Evolutionary conservation across 208 protist genomes (phyloP).

Genomic region (Crithidia bombi): DNA sequence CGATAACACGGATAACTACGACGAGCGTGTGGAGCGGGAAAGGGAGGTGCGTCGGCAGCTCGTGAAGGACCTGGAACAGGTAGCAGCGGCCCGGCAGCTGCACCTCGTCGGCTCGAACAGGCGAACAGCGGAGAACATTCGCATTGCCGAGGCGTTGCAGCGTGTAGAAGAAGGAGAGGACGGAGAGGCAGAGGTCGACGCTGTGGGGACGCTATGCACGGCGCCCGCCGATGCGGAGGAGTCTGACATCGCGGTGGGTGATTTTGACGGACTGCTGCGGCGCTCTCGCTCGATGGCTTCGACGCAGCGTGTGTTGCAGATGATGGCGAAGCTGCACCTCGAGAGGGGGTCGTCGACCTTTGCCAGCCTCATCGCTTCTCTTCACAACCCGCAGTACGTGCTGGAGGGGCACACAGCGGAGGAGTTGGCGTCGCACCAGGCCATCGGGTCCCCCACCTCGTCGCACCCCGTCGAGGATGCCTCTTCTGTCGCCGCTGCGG

Average conservation of each 20-base stretch:
- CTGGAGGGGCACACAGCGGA: conserved; percentile 38
- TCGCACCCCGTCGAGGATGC: background rate
- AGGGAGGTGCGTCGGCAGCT: conserved; percentile 53
- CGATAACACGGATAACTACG: background rate
- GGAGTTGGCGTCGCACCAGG: conserved; percentile 23
- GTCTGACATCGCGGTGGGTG: conserved; percentile 53
- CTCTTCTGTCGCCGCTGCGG: background rate
- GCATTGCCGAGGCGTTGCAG: conserved; percentile 48
- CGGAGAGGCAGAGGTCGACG: background rate
- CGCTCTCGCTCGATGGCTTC: conserved; percentile 40
- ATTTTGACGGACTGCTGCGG: conserved; percentile 77
- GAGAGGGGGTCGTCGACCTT: conserved; percentile 49
- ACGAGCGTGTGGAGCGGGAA: conserved; percentile 14
- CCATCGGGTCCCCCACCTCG: background rate
- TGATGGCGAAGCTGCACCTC: conserved; percentile 74
- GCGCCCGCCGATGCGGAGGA: background rate
- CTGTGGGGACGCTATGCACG: background rate
- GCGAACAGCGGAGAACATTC: conserved; percentile 36
- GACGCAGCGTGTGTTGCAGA: conserved; percentile 49
- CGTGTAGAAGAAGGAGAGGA: conserved; percentile 11
- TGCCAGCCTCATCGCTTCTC: conserved; percentile 60
- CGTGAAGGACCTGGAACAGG: conserved; percentile 56
- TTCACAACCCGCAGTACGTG: conserved; percentile 74
- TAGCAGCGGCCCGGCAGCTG: conserved; percentile 41
- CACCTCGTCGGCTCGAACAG: conserved; percentile 40